A percentile compares a stretch with the other conserved stretches of the same genome.
Evolutionary conservation across 2,329 filamentous ascomycete species (phyloP).

Genomic region (Pseudophaeomoniella oleicola): DNA sequence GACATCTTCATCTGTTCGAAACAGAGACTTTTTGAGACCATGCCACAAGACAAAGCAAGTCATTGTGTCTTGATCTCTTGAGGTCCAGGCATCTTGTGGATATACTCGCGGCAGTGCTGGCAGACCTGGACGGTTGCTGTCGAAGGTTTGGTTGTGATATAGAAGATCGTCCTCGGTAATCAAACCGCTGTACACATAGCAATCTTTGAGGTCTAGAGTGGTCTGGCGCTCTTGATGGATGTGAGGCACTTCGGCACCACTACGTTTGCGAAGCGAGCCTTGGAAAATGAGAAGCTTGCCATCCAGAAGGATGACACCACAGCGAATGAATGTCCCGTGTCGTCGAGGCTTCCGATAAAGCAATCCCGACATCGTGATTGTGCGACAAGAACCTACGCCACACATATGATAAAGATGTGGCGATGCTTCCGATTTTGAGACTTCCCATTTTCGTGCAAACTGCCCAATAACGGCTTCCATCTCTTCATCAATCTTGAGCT

Average conservation of each 20-base stretch:
- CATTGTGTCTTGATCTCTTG: conserved; percentile 13
- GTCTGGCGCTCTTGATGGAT: conserved; percentile 49
- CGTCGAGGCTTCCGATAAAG: conserved; percentile 51
- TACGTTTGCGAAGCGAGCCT: conserved; percentile 38
- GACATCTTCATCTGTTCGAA: conserved; percentile 6
- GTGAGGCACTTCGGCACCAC: conserved; percentile 41
- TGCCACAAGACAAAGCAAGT: conserved; percentile 14
- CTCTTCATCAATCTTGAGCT: conserved; percentile 50
- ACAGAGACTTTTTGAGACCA: conserved; percentile 10
- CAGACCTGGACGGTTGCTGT: conserved; percentile 12
- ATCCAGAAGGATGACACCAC: conserved; percentile 43
- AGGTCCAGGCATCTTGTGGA: conserved; percentile 17
- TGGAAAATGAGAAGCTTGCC: conserved; percentile 50
- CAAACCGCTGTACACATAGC: conserved; percentile 51
- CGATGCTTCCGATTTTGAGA: conserved; percentile 47
- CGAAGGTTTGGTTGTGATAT: conserved; percentile 14
- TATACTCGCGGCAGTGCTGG: conserved; percentile 10
- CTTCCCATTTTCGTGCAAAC: conserved; percentile 55
- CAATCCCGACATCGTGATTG: conserved; percentile 45
- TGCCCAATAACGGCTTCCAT: conserved; percentile 51
- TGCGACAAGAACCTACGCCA: conserved; percentile 46
- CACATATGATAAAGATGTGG: conserved; percentile 54
- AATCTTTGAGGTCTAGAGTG: conserved; percentile 44
- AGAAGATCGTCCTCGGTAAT: conserved; percentile 48
- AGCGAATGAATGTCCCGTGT: conserved; percentile 46